Conservation (phyloP, 305 asterid species). For the Solanum hybrid region DNA sequence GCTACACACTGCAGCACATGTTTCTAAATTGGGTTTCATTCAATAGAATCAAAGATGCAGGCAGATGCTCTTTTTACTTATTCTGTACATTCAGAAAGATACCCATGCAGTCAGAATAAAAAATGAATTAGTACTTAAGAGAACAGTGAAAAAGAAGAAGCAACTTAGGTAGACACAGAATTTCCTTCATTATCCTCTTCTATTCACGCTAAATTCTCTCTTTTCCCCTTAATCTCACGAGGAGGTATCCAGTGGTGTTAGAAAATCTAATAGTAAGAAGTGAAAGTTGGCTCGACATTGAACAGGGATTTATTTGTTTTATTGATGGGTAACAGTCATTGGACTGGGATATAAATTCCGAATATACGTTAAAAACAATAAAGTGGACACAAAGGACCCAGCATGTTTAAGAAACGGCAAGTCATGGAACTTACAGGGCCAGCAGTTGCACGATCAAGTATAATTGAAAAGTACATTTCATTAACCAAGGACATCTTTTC, state of each 20-base stretch:
- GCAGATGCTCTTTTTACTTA: background rate
- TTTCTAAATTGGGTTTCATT: background rate
- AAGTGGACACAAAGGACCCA: constrained; percentile 1
- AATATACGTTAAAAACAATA: background rate
- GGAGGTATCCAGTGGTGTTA: background rate
- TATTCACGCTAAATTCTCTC: background rate
- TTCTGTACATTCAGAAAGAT: background rate
- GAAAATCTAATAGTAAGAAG: background rate
- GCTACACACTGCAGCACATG: background rate
- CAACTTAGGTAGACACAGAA: background rate
- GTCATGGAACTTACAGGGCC: constrained; percentile 79
- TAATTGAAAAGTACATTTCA: constrained; percentile 98
- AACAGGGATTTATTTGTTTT: background rate
- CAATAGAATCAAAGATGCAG: background rate
- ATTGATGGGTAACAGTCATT: background rate
- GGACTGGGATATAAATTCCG: background rate
- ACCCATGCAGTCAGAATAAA: background rate
- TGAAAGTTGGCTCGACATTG: background rate
- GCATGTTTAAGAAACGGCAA: constrained; percentile 11
- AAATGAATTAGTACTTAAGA: background rate
- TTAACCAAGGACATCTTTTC: constrained; percentile 86
- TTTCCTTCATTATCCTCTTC: background rate
- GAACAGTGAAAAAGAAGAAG: background rate
- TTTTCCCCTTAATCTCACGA: background rate
- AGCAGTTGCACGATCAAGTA: constrained; percentile 86